Evolutionary conservation across 2,329 filamentous ascomycete genomes (phyloP).

Genomic region (Arthroderma sp.): DNA sequence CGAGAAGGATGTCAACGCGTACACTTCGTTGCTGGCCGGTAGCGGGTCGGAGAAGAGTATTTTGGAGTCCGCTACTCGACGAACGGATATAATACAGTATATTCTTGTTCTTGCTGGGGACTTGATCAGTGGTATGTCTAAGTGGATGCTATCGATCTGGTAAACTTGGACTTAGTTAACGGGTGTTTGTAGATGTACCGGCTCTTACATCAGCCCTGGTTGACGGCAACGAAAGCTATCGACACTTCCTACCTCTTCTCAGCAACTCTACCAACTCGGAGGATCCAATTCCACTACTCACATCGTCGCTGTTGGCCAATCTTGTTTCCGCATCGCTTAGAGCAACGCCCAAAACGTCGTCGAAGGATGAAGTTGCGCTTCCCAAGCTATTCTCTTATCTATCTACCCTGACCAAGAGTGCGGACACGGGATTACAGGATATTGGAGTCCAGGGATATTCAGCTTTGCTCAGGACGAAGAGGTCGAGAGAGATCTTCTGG

Average conservation of each 20-base stretch:
- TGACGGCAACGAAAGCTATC: slow-evolving; percentile 55
- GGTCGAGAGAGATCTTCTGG: slow-evolving; percentile 78
- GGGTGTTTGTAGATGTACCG: slow-evolving; percentile 53
- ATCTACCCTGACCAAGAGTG: slow-evolving; percentile 66
- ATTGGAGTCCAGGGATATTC: slow-evolving; percentile 92
- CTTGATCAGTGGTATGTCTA: slow-evolving; percentile 61
- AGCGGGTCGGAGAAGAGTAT: slow-evolving; percentile 55
- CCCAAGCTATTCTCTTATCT: slow-evolving; percentile 78
- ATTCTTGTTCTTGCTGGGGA: slow-evolving; percentile 82
- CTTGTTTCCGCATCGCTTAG: slow-evolving; percentile 57
- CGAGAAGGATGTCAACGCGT: slow-evolving; percentile 66
- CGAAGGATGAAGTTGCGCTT: slow-evolving; percentile 61
- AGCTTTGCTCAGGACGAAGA: slow-evolving; percentile 61
- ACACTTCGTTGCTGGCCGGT: slow-evolving; percentile 69
- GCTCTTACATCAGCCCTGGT: slow-evolving; percentile 65
- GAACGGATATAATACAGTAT: slow-evolving; percentile 86
- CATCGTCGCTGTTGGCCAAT: slow-evolving; percentile 72
- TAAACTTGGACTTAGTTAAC: neutral
- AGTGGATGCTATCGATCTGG: neutral
- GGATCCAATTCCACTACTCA: slow-evolving; percentile 78
- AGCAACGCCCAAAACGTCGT: slow-evolving; percentile 46
- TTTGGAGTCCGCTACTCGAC: slow-evolving; percentile 71
- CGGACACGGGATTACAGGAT: slow-evolving; percentile 83
- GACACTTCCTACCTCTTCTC: slow-evolving; percentile 73
- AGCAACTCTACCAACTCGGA: slow-evolving; percentile 72